Conservation (phyloP, 2,329 filamentous ascomycete species). For the Ascochyta pisi region DNA sequence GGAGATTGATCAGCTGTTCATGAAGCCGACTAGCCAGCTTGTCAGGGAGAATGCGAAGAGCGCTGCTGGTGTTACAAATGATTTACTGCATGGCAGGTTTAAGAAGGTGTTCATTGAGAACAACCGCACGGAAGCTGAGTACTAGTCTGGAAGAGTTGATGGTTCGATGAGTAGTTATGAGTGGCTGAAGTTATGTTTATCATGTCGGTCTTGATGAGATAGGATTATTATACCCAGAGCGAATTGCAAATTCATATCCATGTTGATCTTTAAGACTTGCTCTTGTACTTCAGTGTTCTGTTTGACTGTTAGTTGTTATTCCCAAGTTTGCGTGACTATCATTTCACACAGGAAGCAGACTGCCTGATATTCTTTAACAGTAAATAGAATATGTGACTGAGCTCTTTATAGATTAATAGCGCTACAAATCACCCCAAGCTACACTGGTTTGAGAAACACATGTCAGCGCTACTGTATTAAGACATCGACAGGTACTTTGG, state of each 20-base stretch:
- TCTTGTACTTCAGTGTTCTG: no score
- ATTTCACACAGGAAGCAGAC: no score
- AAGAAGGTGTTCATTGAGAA: conserved; percentile 57
- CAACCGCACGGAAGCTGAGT: conserved; percentile 24
- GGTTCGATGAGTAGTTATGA: neutral
- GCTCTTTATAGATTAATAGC: no score
- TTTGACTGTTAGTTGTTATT: no score
- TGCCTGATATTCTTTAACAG: no score
- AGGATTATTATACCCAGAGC: conserved; percentile 12
- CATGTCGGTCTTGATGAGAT: neutral
- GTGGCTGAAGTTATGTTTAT: neutral
- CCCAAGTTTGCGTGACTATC: no score
- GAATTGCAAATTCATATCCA: neutral
- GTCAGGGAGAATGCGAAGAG: conserved; percentile 57
- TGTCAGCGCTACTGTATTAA: no score
- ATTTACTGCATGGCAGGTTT: conserved; percentile 54
- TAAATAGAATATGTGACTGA: no score
- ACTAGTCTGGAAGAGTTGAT: neutral
- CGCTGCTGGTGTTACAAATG: conserved; percentile 53
- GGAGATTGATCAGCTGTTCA: conserved; percentile 74
- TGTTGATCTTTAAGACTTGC: neutral
- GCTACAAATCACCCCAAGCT: no score
- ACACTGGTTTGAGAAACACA: no score
- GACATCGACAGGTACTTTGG: no score
- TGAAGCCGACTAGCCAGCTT: conserved; percentile 67